Evolutionary conservation across 106 monocot species (phyloP).

Genomic region (Dactylorhiza incarnata): DNA sequence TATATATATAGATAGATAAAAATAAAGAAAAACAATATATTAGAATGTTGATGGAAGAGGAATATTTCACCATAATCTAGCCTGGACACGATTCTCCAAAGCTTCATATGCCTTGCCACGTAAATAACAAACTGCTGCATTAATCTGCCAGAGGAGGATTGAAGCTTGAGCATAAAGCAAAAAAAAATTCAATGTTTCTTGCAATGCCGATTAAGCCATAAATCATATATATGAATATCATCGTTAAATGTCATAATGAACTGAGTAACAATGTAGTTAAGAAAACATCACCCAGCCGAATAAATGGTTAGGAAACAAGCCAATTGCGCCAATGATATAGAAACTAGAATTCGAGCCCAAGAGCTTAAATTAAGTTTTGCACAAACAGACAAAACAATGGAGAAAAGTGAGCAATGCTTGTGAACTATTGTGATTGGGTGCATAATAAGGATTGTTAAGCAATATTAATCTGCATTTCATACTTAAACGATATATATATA

Average conservation of each 20-base stretch:
- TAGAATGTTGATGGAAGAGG: background rate
- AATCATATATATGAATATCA: background rate
- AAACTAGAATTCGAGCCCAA: background rate
- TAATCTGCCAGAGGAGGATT: constrained; percentile 17
- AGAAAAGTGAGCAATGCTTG: background rate
- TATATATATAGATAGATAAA: background rate
- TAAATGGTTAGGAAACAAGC: background rate
- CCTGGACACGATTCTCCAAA: constrained; percentile 78
- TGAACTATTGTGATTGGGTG: background rate
- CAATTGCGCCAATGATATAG: background rate
- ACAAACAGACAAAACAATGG: background rate
- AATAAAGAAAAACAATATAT: background rate
- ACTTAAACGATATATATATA: too few relatives aligned
- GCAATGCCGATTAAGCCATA: background rate
- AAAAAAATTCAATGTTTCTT: background rate
- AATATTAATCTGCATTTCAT: too few relatives aligned
- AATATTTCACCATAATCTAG: constrained; percentile 52
- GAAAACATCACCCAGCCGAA: background rate
- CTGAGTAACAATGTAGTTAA: background rate
- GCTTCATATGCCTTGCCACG: constrained; percentile 95
- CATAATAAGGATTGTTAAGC: background rate
- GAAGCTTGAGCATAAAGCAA: background rate
- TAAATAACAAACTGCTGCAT: constrained; percentile 73
- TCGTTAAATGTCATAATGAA: background rate
- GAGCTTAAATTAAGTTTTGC: background rate